These are phyloP conservation scores for Scutellaria galericulata DNA, from an alignment of 257 asterid species.

Conservation along the genomic window DNA sequence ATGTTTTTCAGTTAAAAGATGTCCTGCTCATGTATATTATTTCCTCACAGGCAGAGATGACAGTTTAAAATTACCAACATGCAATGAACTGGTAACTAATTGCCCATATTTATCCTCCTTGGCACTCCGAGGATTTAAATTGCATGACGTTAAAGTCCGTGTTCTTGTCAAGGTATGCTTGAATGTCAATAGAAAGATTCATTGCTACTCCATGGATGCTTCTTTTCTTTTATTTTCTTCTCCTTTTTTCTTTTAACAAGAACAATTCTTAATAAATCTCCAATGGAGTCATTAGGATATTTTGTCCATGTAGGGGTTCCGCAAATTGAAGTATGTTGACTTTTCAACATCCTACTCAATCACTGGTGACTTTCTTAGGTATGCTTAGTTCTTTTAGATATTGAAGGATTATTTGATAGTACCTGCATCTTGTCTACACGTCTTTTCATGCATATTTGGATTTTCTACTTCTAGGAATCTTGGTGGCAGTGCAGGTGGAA, in stretches of 20 bases:
- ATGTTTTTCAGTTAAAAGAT: slow-evolving; percentile 20
- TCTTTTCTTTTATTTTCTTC: slow-evolving; percentile 4
- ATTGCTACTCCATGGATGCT: background rate
- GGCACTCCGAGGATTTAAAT: slow-evolving; percentile 77
- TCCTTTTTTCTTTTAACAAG: background rate
- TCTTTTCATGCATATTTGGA: slow-evolving; percentile 6
- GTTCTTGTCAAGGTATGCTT: slow-evolving; percentile 70
- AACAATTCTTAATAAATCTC: background rate
- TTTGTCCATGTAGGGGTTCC: slow-evolving; percentile 67
- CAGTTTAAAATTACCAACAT: slow-evolving; percentile 71
- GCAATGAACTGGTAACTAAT: slow-evolving; percentile 63
- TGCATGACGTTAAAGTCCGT: slow-evolving; percentile 67
- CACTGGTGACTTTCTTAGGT: slow-evolving; percentile 87
- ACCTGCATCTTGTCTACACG: slow-evolving; percentile 5
- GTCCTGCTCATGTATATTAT: slow-evolving; percentile 35
- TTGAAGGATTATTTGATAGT: background rate
- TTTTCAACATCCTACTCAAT: slow-evolving; percentile 74
- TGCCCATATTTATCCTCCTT: slow-evolving; percentile 68
- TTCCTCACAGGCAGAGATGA: slow-evolving; percentile 73
- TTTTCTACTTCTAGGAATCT: slow-evolving; percentile 56
- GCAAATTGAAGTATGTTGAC: slow-evolving; percentile 66
- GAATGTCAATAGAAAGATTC: slow-evolving; percentile 19
- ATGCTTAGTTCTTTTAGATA: slow-evolving; percentile 29
- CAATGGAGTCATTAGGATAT: slow-evolving; percentile 10
- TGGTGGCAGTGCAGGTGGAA: slow-evolving; percentile 66